phyloP scores from a whole-genome alignment of 2,329 filamentous ascomycete genomes.

The Clarireedia hainanense region DNA sequence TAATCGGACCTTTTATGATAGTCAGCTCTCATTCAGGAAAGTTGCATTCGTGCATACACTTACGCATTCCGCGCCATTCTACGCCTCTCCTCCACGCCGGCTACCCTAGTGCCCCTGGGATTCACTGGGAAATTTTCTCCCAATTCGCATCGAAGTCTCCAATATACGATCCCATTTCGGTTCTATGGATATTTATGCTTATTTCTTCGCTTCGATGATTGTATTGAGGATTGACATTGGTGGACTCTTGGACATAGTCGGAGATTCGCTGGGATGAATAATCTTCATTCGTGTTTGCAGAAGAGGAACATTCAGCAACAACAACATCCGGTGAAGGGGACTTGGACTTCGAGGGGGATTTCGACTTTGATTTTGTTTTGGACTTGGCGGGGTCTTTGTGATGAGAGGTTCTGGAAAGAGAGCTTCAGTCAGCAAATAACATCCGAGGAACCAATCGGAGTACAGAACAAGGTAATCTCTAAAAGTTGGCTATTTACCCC shows the following conservation, averaged over 20 bases:
- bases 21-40: too few species aligned
- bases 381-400: neutral
- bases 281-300: neutral
- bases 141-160: neutral
- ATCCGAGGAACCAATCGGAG: neutral
- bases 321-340: too few species aligned
- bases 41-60: too few species aligned
- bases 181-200: neutral
- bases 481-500: neutral
- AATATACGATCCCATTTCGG: neutral
- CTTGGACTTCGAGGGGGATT: neutral
- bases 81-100: neutral
- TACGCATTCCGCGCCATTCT: too few species aligned
- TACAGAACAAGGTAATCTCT: neutral
- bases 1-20: too few species aligned
- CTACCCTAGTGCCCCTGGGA: too few species aligned
- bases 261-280: neutral
- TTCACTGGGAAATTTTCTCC: neutral
- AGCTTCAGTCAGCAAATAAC: neutral
- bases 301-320: too few species aligned
- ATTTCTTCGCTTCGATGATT: neutral
- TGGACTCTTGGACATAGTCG: neutral
- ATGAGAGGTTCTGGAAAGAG: neutral
- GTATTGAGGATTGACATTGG: conserved; percentile 1
- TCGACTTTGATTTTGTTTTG: neutral